Evolutionary conservation across 768 basidiomycete species (phyloP), one percentile per base, ranked within the genome.

Genomic region (Suillus variegatus): DNA sequence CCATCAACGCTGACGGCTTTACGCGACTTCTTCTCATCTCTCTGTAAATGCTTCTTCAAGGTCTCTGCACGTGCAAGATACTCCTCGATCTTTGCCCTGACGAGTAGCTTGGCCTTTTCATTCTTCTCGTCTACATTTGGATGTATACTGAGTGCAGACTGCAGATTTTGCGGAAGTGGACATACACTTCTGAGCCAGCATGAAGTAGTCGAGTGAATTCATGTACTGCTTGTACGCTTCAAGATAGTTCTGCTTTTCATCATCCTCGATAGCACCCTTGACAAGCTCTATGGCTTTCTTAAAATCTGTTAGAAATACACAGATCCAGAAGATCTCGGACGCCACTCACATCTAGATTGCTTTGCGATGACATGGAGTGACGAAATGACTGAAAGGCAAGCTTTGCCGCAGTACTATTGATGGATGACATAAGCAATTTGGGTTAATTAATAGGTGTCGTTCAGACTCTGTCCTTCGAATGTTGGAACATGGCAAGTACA

Each of bases 181-280:
- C 75, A 36, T 68, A 95, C 95, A 96, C 78, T 95, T 96, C 75
- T 94, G 82, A 10, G 96, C 95, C 69, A 98, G 92, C 92, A 98
- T 94, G 78, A 99, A 99, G 76, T 97, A 99, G 75, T 99, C 97
- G 66, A 99, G 85, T 1, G 94, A 85, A 83, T 98, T 97, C 82
- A 92, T 90, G 80, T 97, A 97, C 69, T 89, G 86, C 81, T 93
- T 96, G 86, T 94, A 97, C 22, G 96, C 96, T 72, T 96, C 95
- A 7, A 86, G 81, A 80, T 98, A 99, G 79, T 97, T 94, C 77
- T 92, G 90, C 77, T 95, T 95, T 67, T 85, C 84, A 80, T 99
- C 97, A 67, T 93, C 91, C 64, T 95, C 95, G 72, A 97, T 96
- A 64, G 95, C 95, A 68, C 87, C 86, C 79, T 95, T 93, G 32